phyloP scores from a whole-genome alignment of 2,329 filamentous ascomycete genomes.

The Drechmeria coniospora region DNA sequence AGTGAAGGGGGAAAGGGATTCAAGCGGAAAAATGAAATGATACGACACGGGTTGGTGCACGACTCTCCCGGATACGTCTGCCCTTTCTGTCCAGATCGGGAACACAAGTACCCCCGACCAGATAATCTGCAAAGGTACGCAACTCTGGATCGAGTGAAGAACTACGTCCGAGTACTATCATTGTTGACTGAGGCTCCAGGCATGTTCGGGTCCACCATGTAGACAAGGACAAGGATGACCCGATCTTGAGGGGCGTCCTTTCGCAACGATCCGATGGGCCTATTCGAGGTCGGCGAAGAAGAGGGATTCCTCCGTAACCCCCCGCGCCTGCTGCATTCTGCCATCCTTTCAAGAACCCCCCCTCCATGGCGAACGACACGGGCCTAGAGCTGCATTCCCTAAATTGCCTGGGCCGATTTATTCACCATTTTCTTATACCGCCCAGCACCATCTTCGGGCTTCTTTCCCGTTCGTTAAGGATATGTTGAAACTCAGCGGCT shows the following conservation, averaged over 20 bases:
- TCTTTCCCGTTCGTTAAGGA: too few species aligned
- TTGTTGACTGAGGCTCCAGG: slow-evolving; percentile 26
- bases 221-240: slow-evolving; percentile 82
- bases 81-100: slow-evolving; percentile 84
- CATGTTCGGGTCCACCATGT: slow-evolving; percentile 87
- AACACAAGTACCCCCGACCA: slow-evolving; percentile 87
- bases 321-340: too few species aligned
- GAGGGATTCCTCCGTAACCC: slow-evolving; percentile 28
- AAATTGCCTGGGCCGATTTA: too few species aligned
- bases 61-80: slow-evolving; percentile 91
- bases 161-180: not conserved
- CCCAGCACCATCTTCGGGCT: too few species aligned
- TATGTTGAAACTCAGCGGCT: too few species aligned
- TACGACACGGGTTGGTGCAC: slow-evolving; percentile 71
- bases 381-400: too few species aligned
- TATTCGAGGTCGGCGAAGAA: slow-evolving; percentile 61
- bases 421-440: too few species aligned
- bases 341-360: too few species aligned
- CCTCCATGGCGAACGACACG: too few species aligned
- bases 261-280: slow-evolving; percentile 75
- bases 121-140: slow-evolving; percentile 86
- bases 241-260: slow-evolving; percentile 64
- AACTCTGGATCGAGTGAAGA: too few species aligned
- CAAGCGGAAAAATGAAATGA: slow-evolving; percentile 62
- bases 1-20: slow-evolving; percentile 52